These are phyloP conservation scores for Brassica incana DNA, from an alignment of 345 rosid species.

Conservation along the genomic window DNA sequence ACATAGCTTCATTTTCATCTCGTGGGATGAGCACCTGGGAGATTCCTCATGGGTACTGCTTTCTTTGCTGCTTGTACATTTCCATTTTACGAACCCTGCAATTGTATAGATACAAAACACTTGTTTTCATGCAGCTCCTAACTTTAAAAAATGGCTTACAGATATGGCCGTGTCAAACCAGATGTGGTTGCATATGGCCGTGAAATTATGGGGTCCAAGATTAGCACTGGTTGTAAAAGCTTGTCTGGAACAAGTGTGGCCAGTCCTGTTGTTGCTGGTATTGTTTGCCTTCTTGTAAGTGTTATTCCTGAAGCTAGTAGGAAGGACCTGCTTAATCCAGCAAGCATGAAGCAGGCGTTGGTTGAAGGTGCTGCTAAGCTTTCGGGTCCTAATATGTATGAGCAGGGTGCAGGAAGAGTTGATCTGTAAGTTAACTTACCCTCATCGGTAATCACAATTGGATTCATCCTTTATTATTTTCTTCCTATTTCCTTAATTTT, in stretches of 20 bases:
- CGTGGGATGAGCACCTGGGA: constrained; percentile 99
- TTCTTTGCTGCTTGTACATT: constrained; percentile 8
- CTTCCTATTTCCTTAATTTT: background rate
- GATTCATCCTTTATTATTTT: constrained; percentile 13
- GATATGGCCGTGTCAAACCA: constrained; percentile 95
- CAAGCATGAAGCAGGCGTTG: constrained; percentile 98
- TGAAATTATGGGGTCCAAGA: constrained; percentile 96
- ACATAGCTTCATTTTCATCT: constrained; percentile 96
- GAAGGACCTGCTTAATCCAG: constrained; percentile 79
- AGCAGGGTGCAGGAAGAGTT: constrained; percentile 98
- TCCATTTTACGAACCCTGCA: background rate
- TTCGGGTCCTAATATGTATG: constrained; percentile 91
- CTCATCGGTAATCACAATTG: background rate
- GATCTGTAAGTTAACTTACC: constrained; percentile 66
- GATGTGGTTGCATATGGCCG: constrained; percentile 97
- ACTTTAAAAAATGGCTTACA: constrained; percentile 27
- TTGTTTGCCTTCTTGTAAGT: constrained; percentile 92
- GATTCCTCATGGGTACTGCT: constrained; percentile 91
- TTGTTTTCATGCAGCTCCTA: background rate
- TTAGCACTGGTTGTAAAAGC: constrained; percentile 94
- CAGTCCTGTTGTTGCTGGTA: constrained; percentile 99
- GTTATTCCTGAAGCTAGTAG: constrained; percentile 69
- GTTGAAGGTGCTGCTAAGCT: constrained; percentile 99
- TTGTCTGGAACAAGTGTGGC: constrained; percentile 98
- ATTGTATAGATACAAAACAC: background rate